Percentiles rank a stretch among this genome's conserved stretches.
Conservation (phyloP, 2,329 filamentous ascomycete genomes). For the Colletotrichum magnum region DNA sequence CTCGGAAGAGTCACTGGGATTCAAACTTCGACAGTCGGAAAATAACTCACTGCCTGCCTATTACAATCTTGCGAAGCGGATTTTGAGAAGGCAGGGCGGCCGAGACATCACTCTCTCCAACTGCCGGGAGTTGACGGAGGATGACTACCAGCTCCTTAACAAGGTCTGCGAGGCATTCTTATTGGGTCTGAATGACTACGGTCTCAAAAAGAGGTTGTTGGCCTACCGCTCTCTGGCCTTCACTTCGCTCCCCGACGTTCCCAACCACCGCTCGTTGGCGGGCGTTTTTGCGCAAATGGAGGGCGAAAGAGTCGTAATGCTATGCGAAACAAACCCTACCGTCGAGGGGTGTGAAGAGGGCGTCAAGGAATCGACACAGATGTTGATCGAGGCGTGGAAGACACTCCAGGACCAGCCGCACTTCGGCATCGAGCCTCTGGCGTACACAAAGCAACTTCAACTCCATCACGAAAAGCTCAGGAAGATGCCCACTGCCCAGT, state of each 20-base stretch:
- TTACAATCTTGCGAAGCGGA: conserved; percentile 63
- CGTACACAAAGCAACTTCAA: conserved; percentile 68
- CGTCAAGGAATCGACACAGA: conserved; percentile 54
- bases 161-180: conserved; percentile 69
- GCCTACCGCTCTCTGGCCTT: conserved; percentile 63
- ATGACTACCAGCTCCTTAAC: conserved; percentile 65
- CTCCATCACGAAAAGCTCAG: conserved; percentile 63
- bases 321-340: conserved; percentile 57
- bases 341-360: conserved; percentile 51
- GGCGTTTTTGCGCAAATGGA: conserved; percentile 69
- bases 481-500: conserved; percentile 65
- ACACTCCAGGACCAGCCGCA: conserved; percentile 54
- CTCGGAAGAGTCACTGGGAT: neutral
- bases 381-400: conserved; percentile 61
- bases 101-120: conserved; percentile 66
- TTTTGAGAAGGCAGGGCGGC: conserved; percentile 63
- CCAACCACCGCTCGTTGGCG: conserved; percentile 63
- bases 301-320: conserved; percentile 66
- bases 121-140: conserved; percentile 54
- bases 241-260: conserved; percentile 43
- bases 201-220: conserved; percentile 61
- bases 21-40: conserved; percentile 57
- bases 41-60: conserved; percentile 62
- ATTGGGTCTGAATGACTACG: conserved; percentile 63
- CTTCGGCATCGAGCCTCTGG: conserved; percentile 62